Conservation (phyloP, 1,284 basidiomycete species). For the Pulveroboletus ridleyi region DNA sequence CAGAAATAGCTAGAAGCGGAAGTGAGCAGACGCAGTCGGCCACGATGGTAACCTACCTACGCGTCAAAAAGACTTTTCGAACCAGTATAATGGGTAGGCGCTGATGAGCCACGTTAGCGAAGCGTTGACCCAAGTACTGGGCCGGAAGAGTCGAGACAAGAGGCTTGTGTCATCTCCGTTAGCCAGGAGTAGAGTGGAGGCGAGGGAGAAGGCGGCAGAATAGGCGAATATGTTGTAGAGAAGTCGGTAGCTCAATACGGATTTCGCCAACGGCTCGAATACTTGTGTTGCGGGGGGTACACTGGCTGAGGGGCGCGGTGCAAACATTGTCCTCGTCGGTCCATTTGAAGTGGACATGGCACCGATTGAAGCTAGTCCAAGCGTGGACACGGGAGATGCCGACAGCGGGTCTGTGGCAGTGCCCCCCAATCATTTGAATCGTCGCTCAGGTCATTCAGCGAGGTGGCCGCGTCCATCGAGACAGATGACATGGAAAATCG, state of each 20-base stretch:
- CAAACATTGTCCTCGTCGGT: too few relatives aligned
- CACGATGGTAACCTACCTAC: background rate
- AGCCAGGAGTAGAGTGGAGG: constrained; percentile 42
- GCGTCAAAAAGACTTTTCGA: constrained; percentile 31
- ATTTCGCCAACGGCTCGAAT: constrained; percentile 67
- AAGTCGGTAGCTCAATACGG: too few relatives aligned
- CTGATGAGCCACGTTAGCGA: constrained; percentile 23
- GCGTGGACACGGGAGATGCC: too few relatives aligned
- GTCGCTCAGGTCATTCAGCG: too few relatives aligned
- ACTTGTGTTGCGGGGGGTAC: constrained; percentile 54
- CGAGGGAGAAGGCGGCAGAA: constrained; percentile 47
- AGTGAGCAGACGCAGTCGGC: constrained; percentile 9
- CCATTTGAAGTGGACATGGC: too few relatives aligned
- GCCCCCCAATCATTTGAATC: too few relatives aligned
- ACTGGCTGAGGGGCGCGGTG: too few relatives aligned
- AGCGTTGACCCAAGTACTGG: constrained; percentile 39
- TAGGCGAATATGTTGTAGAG: too few relatives aligned
- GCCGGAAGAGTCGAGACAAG: constrained; percentile 31
- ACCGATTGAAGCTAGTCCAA: too few relatives aligned
- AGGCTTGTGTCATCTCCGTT: constrained; percentile 22
- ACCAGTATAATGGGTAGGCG: constrained; percentile 57
- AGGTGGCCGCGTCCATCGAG: too few relatives aligned
- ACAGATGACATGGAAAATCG: too few relatives aligned
- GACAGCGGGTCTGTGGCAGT: too few relatives aligned
- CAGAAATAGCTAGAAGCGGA: constrained; percentile 47